Base-by-base conservation (phyloP, 108 stramenopile genomes). In the Stephanodiscus triporus region DNA sequence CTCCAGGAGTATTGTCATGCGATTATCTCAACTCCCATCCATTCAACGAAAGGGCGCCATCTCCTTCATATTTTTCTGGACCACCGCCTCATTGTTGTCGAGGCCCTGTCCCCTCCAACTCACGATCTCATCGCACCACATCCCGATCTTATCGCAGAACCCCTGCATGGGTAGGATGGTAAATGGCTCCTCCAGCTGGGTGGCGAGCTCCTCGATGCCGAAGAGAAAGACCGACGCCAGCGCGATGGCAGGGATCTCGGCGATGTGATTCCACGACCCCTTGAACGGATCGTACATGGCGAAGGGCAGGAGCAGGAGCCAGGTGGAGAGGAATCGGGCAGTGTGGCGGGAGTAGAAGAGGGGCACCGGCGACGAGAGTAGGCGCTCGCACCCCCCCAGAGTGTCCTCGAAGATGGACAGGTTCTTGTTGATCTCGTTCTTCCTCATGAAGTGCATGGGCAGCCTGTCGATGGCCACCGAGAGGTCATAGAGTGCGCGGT, bases 121-220 rank as follows among this genome's bases (percentile, higher is more conserved):
- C 2, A 77, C 63, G 62, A 77, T 77, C 55, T 77, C 76, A 64
- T 77, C 76, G 57, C 76, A 77, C 50, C 53, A 56, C 22, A 48
- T 27, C 9, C 73, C 75, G 73, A 90, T 90, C 64, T 88, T 88
- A 63, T 91, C 91, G 54, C 91, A 89, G 70, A 89, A 91, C 26
- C 78, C 85, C 64, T 89, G 91, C 88, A 91, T 89, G 13, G 95
- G 95, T 22, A 95, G 77, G 56, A 95, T 90, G 34, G 85, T 91
- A 62, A 95, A 93, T 1, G 95, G 95, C 70, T 95, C 92, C 72
- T 95, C 95, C 61, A 95, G 54, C 51, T 91, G 90, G 19, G 86
- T 86, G 1, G 87, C 90, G 37, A 95, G 76, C 70, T 95, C 94
- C 74, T 95, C 94, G 65, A 95, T 92, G 38, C 94, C 91, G 60